Evolutionary conservation across 2,329 filamentous ascomycete genomes (phyloP).

Genomic region (Dendryphion nanum): DNA sequence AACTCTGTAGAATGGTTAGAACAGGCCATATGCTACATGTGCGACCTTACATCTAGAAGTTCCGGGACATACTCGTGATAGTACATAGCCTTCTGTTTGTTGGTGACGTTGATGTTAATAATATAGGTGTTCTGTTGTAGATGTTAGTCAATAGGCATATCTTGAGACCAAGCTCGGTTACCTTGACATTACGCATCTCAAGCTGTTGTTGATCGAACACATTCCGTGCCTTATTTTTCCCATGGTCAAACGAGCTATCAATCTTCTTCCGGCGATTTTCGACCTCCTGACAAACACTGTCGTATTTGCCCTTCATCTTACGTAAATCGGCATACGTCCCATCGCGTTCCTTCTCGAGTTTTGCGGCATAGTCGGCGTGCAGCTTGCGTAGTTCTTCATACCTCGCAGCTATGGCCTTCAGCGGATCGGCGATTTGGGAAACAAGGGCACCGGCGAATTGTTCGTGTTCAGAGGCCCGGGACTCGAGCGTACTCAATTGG

Average conservation of each 20-base stretch:
- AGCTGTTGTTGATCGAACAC: constrained; percentile 88
- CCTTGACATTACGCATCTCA: constrained; percentile 95
- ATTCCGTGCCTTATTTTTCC: constrained; percentile 84
- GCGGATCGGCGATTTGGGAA: constrained; percentile 77
- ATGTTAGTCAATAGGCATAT: constrained; percentile 18
- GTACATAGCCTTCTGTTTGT: constrained; percentile 96
- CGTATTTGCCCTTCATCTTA: constrained; percentile 92
- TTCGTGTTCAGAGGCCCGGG: constrained; percentile 85
- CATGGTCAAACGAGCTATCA: constrained; percentile 82
- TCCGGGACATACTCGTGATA: constrained; percentile 97
- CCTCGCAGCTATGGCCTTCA: constrained; percentile 69
- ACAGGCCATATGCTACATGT: neutral
- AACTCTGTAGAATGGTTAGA: constrained; percentile 46
- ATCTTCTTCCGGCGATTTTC: constrained; percentile 93
- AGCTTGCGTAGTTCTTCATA: constrained; percentile 93
- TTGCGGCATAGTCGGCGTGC: constrained; percentile 83
- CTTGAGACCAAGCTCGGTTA: constrained; percentile 8
- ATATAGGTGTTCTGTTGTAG: constrained; percentile 84
- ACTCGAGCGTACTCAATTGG: constrained; percentile 86
- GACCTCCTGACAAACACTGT: constrained; percentile 88
- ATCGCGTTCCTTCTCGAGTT: constrained; percentile 87
- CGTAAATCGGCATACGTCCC: constrained; percentile 77
- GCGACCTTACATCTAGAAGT: constrained; percentile 70
- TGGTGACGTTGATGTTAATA: constrained; percentile 93
- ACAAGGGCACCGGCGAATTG: constrained; percentile 77